Evolutionary conservation across 1,139 yeast genomes (phyloP), one percentile per base, ranked within the genome.

Genomic region (Zygosaccharomyces sapae): DNA sequence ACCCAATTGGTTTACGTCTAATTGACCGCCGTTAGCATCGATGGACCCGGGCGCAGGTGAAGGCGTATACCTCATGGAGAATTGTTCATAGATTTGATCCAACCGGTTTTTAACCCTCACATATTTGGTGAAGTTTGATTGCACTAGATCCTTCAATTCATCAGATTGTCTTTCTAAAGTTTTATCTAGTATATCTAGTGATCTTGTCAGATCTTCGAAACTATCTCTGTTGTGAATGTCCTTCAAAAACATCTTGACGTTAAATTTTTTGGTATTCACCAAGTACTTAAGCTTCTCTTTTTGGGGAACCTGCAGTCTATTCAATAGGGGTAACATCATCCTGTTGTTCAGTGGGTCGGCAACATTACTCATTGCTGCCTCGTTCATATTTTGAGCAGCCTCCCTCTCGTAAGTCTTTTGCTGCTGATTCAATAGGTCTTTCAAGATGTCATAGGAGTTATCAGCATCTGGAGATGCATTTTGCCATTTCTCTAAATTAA

Each of bases 171-270:
- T 71, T 16, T 79, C 75, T 30, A 90, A 80, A 25, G 80, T 78
- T 25, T 67, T 62, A 55, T 87, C 89, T 49, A 90, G 70, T 43
- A 69, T 73, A 33, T 71, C 74, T 48, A 88, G 71, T 2, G 88
- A 79, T 7, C 69, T 62, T 27, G 74, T 70, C 54, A 89, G 71
- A 34, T 83, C 80, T 16, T 77, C 79, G 47, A 83, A 81, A 0
- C 90, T 74, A 31, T 89, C 85, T 38, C 81, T 81, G 8, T 75
- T 72, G 62, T 89, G 96, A 3, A 89, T 75, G 9, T 80, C 78
- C 29, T 83, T 77, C 53, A 90, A 69, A 62, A 83, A 90, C 47
- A 75, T 72, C 48, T 80, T 78, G 2, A 95, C 80, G 55, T 83
- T 80, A 70, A 90, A 90, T 38, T 75, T 70, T 53, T 86, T 83